These are phyloP conservation scores for Umbellularia californica DNA, from an alignment of 164 flowering plant genomes.

Conservation along the genomic window DNA sequence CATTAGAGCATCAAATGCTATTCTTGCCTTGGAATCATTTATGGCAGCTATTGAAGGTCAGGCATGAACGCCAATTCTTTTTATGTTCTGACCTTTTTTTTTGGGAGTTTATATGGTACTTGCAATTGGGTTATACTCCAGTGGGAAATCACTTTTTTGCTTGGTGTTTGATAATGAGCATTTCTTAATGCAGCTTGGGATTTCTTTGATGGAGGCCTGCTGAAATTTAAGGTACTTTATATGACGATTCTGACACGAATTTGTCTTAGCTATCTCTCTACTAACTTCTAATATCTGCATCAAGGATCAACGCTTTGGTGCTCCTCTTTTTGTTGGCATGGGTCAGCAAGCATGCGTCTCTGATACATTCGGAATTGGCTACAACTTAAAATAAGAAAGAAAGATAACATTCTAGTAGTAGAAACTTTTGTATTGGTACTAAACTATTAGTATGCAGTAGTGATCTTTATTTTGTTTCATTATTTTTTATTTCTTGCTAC, in stretches of 20 bases:
- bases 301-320: not conserved
- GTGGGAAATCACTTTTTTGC: not conserved
- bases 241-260: not conserved
- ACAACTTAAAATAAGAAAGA: no score
- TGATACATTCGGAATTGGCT: not conserved
- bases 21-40: constrained; percentile 11
- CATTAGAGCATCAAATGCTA: constrained; percentile 8
- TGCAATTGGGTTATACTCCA: not conserved
- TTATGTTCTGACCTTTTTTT: not conserved
- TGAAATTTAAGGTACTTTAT: constrained; percentile 15
- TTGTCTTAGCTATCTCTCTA: not conserved
- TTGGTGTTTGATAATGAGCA: not conserved
- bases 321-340: not conserved
- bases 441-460: no score
- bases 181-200: constrained; percentile 15
- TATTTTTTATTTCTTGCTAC: no score
- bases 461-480: no score
- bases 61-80: not conserved
- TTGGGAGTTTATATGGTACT: not conserved
- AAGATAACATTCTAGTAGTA: no score
- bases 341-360: not conserved
- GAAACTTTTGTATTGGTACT: no score
- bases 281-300: not conserved
- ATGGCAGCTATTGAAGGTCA: constrained; percentile 9
- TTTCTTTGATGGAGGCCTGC: constrained; percentile 14